Conservation (phyloP, 1,284 basidiomycete species). For the Pholiota adiposa region DNA sequence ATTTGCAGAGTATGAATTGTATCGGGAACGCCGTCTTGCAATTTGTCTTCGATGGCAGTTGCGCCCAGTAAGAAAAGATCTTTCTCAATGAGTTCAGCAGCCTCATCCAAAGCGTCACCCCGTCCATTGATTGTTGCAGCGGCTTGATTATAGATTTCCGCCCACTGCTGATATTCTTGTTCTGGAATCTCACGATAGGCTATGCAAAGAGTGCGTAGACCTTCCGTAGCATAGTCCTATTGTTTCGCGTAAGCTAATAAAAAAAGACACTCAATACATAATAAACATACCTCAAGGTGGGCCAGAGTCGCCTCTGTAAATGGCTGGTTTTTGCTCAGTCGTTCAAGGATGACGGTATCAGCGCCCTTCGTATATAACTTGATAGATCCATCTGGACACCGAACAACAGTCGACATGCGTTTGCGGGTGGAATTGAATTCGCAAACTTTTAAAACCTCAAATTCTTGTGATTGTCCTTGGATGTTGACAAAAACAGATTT, state of each 20-base stretch:
- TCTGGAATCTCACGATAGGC: constrained; percentile 92
- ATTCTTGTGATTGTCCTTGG: constrained; percentile 77
- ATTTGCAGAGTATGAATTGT: constrained; percentile 97
- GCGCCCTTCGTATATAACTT: constrained; percentile 98
- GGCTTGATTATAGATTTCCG: constrained; percentile 86
- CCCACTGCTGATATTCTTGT: constrained; percentile 92
- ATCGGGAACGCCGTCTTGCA: constrained; percentile 98
- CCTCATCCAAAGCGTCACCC: constrained; percentile 92
- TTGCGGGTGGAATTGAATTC: constrained; percentile 99
- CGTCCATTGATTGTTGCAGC: constrained; percentile 93
- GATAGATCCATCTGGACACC: constrained; percentile 88
- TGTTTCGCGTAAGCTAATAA: constrained; percentile 11
- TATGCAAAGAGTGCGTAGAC: constrained; percentile 94
- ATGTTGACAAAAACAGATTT: constrained; percentile 92
- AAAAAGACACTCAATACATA: constrained; percentile 6
- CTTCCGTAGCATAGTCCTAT: constrained; percentile 95
- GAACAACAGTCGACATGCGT: constrained; percentile 95
- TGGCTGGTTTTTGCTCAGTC: constrained; percentile 80
- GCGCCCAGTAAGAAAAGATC: constrained; percentile 93
- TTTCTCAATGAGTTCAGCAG: constrained; percentile 95
- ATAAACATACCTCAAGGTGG: constrained; percentile 81
- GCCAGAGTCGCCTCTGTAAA: constrained; percentile 87
- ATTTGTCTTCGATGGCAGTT: constrained; percentile 98
- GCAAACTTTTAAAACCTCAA: constrained; percentile 94
- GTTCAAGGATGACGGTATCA: constrained; percentile 95